These are phyloP conservation scores for Backusella circina DNA, from an alignment of 192 early-diverging fungal genomes.

Conservation along the genomic window DNA sequence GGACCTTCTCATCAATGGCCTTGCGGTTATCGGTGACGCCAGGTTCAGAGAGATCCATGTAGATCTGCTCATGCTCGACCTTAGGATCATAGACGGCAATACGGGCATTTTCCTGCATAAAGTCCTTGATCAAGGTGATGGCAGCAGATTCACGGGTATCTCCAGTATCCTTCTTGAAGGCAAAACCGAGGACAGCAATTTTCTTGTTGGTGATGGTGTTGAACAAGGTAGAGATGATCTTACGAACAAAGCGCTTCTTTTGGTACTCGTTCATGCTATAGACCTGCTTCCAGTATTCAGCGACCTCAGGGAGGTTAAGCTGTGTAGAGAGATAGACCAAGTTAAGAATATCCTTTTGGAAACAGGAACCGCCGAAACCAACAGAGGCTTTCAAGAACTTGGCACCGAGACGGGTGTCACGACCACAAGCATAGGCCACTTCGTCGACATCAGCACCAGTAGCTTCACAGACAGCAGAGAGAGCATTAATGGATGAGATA, in stretches of 20 bases:
- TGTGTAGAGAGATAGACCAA: slow-evolving; percentile 86
- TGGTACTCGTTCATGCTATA: slow-evolving; percentile 90
- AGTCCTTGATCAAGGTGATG: slow-evolving; percentile 74
- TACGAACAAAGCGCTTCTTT: slow-evolving; percentile 75
- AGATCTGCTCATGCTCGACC: slow-evolving; percentile 68
- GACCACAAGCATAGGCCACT: slow-evolving; percentile 86
- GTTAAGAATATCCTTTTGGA: slow-evolving; percentile 93
- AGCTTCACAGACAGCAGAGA: slow-evolving; percentile 90
- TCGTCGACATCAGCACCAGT: slow-evolving; percentile 88
- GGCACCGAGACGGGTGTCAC: slow-evolving; percentile 81
- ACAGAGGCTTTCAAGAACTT: slow-evolving; percentile 89
- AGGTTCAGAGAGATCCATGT: slow-evolving; percentile 57
- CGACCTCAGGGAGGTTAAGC: slow-evolving; percentile 84
- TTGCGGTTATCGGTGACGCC: slow-evolving; percentile 45
- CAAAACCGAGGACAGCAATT: slow-evolving; percentile 83
- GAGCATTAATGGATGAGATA: slow-evolving; percentile 90
- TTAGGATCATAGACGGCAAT: slow-evolving; percentile 89
- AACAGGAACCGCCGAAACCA: slow-evolving; percentile 95
- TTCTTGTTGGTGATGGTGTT: slow-evolving; percentile 79
- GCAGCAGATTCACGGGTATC: slow-evolving; percentile 92
- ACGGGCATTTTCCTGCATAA: slow-evolving; percentile 73
- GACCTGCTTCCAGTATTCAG: slow-evolving; percentile 91
- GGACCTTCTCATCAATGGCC: slow-evolving; percentile 57
- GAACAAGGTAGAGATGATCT: slow-evolving; percentile 68
- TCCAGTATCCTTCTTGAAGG: slow-evolving; percentile 93